phyloP scores from a whole-genome alignment of 768 basidiomycete species.

The Amylocystis lapponica region DNA sequence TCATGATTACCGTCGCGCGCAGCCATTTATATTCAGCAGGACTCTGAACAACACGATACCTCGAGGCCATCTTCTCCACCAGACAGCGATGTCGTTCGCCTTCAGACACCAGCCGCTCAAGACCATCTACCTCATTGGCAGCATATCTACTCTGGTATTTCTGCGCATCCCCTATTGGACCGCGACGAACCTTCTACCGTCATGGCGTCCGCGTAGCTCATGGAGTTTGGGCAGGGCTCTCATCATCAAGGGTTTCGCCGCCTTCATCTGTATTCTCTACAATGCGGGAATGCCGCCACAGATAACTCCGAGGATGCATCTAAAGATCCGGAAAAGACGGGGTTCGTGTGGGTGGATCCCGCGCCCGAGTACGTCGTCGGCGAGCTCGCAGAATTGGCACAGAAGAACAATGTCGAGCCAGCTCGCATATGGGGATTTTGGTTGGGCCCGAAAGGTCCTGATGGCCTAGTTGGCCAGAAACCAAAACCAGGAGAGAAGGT shows the following conservation, averaged over 20 bases:
- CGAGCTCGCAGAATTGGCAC: slow-evolving; percentile 25
- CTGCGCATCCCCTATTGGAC: slow-evolving; percentile 4
- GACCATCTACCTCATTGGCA: not conserved
- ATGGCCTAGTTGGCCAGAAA: slow-evolving; percentile 13
- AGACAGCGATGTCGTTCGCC: slow-evolving; percentile 36
- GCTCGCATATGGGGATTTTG: slow-evolving; percentile 32
- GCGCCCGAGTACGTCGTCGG: slow-evolving; percentile 28
- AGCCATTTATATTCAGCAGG: too few species aligned
- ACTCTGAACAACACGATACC: too few species aligned
- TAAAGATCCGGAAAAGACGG: not conserved
- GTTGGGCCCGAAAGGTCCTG: slow-evolving; percentile 19
- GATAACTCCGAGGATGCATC: not conserved
- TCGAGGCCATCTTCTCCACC: too few species aligned
- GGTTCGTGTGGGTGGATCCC: slow-evolving; percentile 29
- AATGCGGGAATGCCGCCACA: not conserved
- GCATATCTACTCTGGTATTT: not conserved
- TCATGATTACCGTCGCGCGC: too few species aligned
- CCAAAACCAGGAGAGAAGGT: slow-evolving; percentile 28
- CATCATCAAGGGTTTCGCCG: slow-evolving; percentile 1
- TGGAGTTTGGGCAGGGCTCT: slow-evolving; percentile 8
- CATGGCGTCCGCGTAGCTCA: slow-evolving; percentile 3
- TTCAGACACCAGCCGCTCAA: slow-evolving; percentile 2
- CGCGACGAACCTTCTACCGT: not conserved
- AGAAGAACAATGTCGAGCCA: slow-evolving; percentile 21
- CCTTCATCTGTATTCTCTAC: not conserved